Percentiles rank a stretch among this genome's conserved stretches.
Evolutionary conservation across 129 eudicot species (phyloP).

Genomic region (Scalesia atractyloides): DNA sequence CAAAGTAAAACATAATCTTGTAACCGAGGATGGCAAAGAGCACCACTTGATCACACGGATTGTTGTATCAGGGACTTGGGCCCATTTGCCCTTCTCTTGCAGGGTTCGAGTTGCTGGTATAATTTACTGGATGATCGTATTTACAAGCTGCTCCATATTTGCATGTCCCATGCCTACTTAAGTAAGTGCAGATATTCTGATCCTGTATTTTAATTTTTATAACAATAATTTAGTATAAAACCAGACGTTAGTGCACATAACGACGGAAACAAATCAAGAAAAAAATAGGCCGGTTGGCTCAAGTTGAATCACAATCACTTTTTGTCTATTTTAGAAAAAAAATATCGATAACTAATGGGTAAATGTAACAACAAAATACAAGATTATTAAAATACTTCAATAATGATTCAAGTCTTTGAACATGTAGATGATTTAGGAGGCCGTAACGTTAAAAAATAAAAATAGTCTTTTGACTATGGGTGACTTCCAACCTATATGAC

Average conservation of each 20-base stretch:
- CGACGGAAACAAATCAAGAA: background rate
- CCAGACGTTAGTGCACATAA: background rate
- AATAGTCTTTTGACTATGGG: background rate
- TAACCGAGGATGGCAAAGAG: slow-evolving; percentile 11
- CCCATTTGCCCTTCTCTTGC: slow-evolving; percentile 37
- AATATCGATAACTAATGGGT: background rate
- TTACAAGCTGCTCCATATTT: slow-evolving; percentile 86
- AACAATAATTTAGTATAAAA: background rate
- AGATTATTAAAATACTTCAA: background rate
- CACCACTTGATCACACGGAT: slow-evolving; percentile 28
- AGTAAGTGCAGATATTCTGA: slow-evolving; percentile 74
- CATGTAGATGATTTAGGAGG: background rate
- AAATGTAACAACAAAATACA: background rate
- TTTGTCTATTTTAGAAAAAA: no score
- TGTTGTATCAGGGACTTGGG: slow-evolving; percentile 29
- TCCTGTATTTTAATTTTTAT: slow-evolving; percentile 42
- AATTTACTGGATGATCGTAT: slow-evolving; percentile 68
- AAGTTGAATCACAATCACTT: no score
- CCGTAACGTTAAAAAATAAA: background rate
- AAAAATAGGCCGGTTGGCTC: background rate
- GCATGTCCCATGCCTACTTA: slow-evolving; percentile 84
- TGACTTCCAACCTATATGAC: slow-evolving; percentile 9
- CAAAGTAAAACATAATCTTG: slow-evolving; percentile 26
- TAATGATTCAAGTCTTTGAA: background rate
- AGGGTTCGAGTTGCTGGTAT: slow-evolving; percentile 31